These are phyloP conservation scores for Hypoxylon sp. DNA, from an alignment of 2,329 filamentous ascomycete species.

Conservation along the genomic window DNA sequence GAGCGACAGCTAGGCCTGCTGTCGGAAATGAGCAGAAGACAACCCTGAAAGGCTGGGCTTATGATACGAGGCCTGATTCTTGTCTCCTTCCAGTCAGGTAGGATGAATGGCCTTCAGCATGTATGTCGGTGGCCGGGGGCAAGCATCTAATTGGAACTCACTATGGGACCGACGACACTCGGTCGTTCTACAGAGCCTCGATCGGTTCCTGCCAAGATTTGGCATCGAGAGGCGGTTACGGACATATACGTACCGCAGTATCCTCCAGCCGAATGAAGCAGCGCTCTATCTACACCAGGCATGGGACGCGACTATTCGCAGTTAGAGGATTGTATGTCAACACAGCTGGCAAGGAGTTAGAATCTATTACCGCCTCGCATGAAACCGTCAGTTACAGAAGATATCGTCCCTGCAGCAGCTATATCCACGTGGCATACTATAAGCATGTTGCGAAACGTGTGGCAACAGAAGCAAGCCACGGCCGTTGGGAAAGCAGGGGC, in stretches of 20 bases:
- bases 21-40: constrained; percentile 5
- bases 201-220: constrained; percentile 9
- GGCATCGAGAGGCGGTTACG: constrained; percentile 8
- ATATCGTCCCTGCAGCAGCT: too few relatives aligned
- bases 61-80: too few relatives aligned
- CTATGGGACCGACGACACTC: constrained; percentile 3
- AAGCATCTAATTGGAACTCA: background rate
- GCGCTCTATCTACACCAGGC: background rate
- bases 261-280: constrained; percentile 12
- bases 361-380: constrained; percentile 1
- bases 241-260: constrained; percentile 4
- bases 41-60: background rate
- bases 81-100: too few relatives aligned
- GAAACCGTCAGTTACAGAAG: constrained; percentile 3
- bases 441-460: constrained; percentile 21
- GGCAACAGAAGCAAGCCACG: background rate
- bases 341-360: background rate
- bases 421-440: too few relatives aligned
- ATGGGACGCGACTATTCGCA: constrained; percentile 16
- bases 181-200: constrained; percentile 12
- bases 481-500: constrained; percentile 5
- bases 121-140: background rate
- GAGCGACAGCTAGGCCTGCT: constrained; percentile 37
- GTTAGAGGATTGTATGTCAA: too few relatives aligned
- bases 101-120: too few relatives aligned